phyloP scores from a whole-genome alignment of 352 stramenopile species.

The Pythium folliculosum region DNA sequence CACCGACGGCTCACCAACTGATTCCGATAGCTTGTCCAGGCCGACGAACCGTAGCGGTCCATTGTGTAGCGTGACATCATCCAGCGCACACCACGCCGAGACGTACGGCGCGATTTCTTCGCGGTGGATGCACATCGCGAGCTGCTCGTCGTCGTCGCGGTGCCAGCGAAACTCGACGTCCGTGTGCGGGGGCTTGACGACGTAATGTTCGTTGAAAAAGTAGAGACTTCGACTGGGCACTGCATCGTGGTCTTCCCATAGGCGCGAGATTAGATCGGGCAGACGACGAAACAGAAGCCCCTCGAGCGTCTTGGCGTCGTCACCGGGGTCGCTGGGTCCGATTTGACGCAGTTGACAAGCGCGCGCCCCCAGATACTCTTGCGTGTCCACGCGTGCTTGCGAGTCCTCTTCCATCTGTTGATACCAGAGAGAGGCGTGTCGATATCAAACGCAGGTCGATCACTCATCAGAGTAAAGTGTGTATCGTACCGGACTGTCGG shows the following conservation, averaged over 20 bases:
- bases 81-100: conserved; percentile 69
- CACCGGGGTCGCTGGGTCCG: background rate
- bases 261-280: conserved; percentile 23
- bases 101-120: conserved; percentile 50
- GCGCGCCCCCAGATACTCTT: conserved; percentile 24
- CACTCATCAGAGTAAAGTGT: background rate
- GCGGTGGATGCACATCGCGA: conserved; percentile 70
- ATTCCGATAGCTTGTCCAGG: conserved; percentile 7
- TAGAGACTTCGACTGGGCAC: conserved; percentile 16
- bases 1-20: background rate
- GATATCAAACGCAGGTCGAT: background rate
- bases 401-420: conserved; percentile 41
- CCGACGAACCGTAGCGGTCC: conserved; percentile 62
- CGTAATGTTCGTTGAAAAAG: conserved; percentile 86
- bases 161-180: conserved; percentile 75
- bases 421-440: background rate
- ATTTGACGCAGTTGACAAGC: conserved; percentile 24
- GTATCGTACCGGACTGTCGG: conserved; percentile 44
- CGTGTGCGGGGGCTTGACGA: conserved; percentile 62
- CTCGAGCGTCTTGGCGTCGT: conserved; percentile 14
- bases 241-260: background rate
- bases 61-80: conserved; percentile 53
- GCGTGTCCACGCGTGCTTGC: conserved; percentile 1
- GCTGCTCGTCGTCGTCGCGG: conserved; percentile 73
- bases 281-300: conserved; percentile 51